phyloP scores from a whole-genome alignment of 257 asterid genomes.

The Ocimum tenuiflorum region DNA sequence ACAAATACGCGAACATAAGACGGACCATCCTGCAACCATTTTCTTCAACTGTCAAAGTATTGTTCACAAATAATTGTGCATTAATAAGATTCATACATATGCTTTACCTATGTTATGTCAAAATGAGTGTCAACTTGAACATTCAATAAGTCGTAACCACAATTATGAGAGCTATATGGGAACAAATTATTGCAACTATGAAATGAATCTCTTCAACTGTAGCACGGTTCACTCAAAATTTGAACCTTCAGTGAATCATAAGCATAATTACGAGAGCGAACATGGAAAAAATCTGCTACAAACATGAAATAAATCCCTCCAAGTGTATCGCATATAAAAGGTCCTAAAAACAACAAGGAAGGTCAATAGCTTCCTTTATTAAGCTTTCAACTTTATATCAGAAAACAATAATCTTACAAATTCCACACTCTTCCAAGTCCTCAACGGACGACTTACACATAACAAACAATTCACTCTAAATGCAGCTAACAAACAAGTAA shows the following conservation, averaged over 20 bases:
- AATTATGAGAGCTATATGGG: neutral
- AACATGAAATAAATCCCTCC: neutral
- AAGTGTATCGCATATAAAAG: neutral
- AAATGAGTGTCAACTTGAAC: neutral
- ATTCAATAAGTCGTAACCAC: neutral
- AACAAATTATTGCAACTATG: neutral
- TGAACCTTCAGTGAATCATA: neutral
- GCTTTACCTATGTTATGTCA: neutral
- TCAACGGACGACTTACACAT: neutral
- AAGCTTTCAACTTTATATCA: neutral
- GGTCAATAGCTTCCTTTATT: neutral
- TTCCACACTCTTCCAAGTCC: too few species aligned
- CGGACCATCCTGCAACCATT: slow-evolving; percentile 66
- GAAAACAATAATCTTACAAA: too few species aligned
- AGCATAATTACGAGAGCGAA: neutral
- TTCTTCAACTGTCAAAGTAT: slow-evolving; percentile 1
- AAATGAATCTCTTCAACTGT: neutral
- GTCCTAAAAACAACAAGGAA: neutral
- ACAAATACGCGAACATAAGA: slow-evolving; percentile 62
- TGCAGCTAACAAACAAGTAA: neutral
- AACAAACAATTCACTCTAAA: neutral
- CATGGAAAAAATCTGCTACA: neutral
- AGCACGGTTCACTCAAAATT: neutral
- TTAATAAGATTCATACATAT: neutral
- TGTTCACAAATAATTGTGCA: neutral